These are phyloP conservation scores for Botryosphaeria dothidea DNA, from an alignment of 2,329 filamentous ascomycete species.

Conservation along the genomic window DNA sequence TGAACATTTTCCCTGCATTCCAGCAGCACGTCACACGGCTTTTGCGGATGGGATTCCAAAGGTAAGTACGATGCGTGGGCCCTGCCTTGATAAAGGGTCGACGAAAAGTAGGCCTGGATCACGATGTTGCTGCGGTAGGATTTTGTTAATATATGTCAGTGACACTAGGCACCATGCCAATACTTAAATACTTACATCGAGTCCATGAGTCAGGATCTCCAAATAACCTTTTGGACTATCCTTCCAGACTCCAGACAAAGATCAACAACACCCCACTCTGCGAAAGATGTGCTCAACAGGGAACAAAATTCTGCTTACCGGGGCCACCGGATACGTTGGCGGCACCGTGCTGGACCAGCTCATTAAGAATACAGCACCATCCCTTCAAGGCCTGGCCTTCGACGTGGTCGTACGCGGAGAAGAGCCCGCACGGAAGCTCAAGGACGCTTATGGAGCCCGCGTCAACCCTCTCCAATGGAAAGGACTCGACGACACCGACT, in stretches of 20 bases:
- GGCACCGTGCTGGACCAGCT: constrained; percentile 21
- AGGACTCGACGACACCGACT: constrained; percentile 17
- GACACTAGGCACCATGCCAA: too few relatives aligned
- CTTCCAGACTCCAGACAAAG: not conserved
- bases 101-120: too few relatives aligned
- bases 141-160: too few relatives aligned
- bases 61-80: too few relatives aligned
- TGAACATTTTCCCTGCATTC: too few relatives aligned
- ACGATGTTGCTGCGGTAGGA: too few relatives aligned
- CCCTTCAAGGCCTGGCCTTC: not conserved
- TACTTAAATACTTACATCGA: too few relatives aligned
- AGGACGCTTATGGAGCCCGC: not conserved
- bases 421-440: not conserved
- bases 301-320: constrained; percentile 20
- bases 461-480: not conserved
- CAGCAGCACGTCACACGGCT: too few relatives aligned
- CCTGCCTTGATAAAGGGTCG: too few relatives aligned
- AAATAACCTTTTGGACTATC: too few relatives aligned
- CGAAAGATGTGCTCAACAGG: not conserved
- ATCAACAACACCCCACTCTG: not conserved
- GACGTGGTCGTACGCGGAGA: not conserved
- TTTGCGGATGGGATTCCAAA: too few relatives aligned
- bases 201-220: too few relatives aligned
- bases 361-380: not conserved
- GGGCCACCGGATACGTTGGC: constrained; percentile 22